Conservation (phyloP, 2,329 filamentous ascomycete species). For the Diaporthe capsici region DNA sequence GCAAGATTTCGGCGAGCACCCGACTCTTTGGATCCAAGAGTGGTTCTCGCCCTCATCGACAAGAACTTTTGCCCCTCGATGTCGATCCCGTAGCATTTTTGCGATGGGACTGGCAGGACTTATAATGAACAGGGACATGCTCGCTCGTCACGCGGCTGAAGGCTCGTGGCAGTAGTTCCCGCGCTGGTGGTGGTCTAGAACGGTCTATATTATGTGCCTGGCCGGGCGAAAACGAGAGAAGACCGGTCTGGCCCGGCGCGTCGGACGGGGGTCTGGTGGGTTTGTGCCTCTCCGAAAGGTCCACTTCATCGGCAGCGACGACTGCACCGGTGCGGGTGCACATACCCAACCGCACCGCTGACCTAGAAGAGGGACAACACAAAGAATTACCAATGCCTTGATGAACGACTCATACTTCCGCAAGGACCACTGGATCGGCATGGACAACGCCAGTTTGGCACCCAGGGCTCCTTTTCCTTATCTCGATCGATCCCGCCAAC, state of each 20-base stretch:
- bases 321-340: not conserved
- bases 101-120: not conserved
- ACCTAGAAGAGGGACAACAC: not conserved
- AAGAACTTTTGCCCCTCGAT: not conserved
- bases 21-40: not conserved
- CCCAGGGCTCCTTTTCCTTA: not conserved
- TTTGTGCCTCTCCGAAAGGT: not conserved
- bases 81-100: not conserved
- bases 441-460: too few species aligned
- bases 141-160: constrained; percentile 17
- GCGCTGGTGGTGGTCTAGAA: constrained; percentile 15
- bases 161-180: constrained; percentile 9
- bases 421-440: not conserved
- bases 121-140: constrained; percentile 6
- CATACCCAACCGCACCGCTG: not conserved
- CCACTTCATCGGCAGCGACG: not conserved
- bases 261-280: not conserved
- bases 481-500: constrained; percentile 33
- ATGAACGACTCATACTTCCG: not conserved
- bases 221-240: not conserved
- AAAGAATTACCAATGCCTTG: not conserved
- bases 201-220: constrained; percentile 4
- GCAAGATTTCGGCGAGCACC: not conserved
- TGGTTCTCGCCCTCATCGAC: not conserved
- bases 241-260: constrained; percentile 17